Conservation (phyloP, 140 eudicot species). For the Ambrosia hybrid region DNA sequence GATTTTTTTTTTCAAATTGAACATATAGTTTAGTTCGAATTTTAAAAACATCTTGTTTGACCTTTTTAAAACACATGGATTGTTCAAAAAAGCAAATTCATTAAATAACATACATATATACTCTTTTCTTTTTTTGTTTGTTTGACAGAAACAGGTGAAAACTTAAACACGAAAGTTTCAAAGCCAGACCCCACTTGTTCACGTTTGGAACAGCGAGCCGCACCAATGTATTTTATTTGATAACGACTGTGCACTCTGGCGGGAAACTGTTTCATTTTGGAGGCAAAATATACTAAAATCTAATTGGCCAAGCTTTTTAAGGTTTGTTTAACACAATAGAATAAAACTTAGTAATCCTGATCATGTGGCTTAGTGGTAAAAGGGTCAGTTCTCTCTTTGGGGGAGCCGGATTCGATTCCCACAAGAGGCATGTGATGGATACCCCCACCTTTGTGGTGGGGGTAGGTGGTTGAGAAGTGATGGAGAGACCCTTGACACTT, state of each 20-base stretch:
- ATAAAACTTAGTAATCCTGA: not conserved
- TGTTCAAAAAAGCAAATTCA: conserved; percentile 11
- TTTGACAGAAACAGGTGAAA: conserved; percentile 30
- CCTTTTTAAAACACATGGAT: conserved; percentile 24
- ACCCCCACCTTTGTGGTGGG: too few relatives aligned
- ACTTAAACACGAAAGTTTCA: conserved; percentile 28
- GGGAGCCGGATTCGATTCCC: too few relatives aligned
- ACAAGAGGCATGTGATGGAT: too few relatives aligned
- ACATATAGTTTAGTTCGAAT: conserved; percentile 15
- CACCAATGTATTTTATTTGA: conserved; percentile 18
- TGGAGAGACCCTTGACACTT: too few relatives aligned
- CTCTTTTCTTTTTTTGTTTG: not conserved
- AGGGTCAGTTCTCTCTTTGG: too few relatives aligned
- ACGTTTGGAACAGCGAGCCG: conserved; percentile 37
- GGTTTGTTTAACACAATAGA: not conserved
- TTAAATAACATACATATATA: not conserved
- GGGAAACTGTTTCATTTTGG: conserved; percentile 45
- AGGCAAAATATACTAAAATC: not conserved
- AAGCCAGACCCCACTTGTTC: conserved; percentile 36
- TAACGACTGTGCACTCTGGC: conserved; percentile 40
- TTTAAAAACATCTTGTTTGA: conserved; percentile 32
- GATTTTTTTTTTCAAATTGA: too few relatives aligned
- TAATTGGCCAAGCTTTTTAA: not conserved
- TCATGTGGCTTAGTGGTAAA: too few relatives aligned
- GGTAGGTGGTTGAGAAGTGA: too few relatives aligned